Percentiles rank a stretch among this genome's conserved stretches.
Evolutionary conservation across 2,329 filamentous ascomycete genomes (phyloP).

Genomic region (Hypoxylon sp.): DNA sequence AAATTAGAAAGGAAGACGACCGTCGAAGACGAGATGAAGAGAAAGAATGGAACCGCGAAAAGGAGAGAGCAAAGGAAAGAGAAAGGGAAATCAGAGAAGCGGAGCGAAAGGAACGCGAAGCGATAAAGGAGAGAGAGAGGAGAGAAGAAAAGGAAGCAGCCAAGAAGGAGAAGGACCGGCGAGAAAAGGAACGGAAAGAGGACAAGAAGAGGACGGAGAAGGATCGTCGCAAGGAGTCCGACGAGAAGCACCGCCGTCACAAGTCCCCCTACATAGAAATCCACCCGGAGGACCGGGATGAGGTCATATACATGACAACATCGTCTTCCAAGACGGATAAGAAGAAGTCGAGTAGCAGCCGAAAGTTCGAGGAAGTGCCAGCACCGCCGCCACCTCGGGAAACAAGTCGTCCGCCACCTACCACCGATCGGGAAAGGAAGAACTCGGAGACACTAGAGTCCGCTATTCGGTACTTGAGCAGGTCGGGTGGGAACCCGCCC

Average conservation of each 20-base stretch:
- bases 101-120: constrained; percentile 50
- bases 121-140: constrained; percentile 53
- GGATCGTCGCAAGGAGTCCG: constrained; percentile 51
- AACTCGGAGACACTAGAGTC: constrained; percentile 49
- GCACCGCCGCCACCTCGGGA: constrained; percentile 30
- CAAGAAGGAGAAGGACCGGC: constrained; percentile 55
- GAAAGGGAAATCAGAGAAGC: constrained; percentile 42
- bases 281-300: constrained; percentile 42
- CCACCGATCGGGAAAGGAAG: constrained; percentile 49
- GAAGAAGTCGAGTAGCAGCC: constrained; percentile 51
- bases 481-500: constrained; percentile 49
- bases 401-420: constrained; percentile 27
- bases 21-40: constrained; percentile 57
- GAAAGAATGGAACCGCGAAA: constrained; percentile 50
- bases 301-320: constrained; percentile 40
- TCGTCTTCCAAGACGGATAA: constrained; percentile 46
- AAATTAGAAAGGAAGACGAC: constrained; percentile 59
- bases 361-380: constrained; percentile 48
- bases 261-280: constrained; percentile 47
- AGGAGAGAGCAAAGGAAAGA: constrained; percentile 47
- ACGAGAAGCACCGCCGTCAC: constrained; percentile 52
- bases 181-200: constrained; percentile 43
- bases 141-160: constrained; percentile 55
- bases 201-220: constrained; percentile 52
- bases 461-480: constrained; percentile 51